Evolutionary conservation across 169 alveolate genomes (phyloP).

Genomic region (Ichthyophthirius multifiliis): DNA sequence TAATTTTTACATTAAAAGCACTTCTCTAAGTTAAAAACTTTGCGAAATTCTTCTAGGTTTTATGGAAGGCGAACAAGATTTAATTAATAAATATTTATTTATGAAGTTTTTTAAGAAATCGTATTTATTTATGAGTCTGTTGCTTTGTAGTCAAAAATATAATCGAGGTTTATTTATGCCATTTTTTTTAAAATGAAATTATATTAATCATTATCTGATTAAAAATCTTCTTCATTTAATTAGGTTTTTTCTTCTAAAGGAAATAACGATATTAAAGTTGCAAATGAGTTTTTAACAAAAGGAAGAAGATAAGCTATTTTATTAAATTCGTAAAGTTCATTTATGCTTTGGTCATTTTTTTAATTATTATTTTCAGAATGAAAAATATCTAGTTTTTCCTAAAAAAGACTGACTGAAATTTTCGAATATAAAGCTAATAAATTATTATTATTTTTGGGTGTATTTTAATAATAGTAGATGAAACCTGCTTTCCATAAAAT

Average conservation of each 20-base stretch:
- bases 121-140: not conserved
- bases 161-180: not conserved
- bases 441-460: too few relatives aligned
- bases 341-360: too few relatives aligned
- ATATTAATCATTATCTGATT: not conserved
- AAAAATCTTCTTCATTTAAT: not conserved
- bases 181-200: not conserved
- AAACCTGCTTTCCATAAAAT: too few relatives aligned
- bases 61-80: conserved; percentile 1
- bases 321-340: too few relatives aligned
- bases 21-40: not conserved
- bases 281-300: not conserved
- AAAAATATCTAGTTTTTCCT: too few relatives aligned
- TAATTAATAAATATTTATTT: not conserved
- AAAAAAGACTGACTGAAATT: too few relatives aligned
- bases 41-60: not conserved
- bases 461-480: too few relatives aligned
- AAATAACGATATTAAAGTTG: not conserved
- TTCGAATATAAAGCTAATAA: too few relatives aligned
- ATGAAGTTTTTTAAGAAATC: not conserved
- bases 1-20: not conserved
- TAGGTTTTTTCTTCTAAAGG: not conserved
- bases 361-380: too few relatives aligned
- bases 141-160: not conserved
- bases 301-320: not conserved